A percentile compares a stretch with the other conserved stretches of the same genome.
Evolutionary conservation across 805 yeast species (phyloP).

Genomic region (Saccharomycopsis vini): DNA sequence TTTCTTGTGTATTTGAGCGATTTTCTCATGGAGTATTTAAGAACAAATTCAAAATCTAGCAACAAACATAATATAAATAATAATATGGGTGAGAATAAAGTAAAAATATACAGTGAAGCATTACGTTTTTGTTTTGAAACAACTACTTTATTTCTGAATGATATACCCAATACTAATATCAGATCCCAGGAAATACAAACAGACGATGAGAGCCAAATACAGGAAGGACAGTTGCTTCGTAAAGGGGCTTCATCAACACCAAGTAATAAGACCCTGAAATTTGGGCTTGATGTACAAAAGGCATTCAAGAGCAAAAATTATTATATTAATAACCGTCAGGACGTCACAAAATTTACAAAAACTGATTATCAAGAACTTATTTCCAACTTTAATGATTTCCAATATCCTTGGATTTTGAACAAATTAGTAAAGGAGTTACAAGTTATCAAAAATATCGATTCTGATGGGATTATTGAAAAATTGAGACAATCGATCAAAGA

Average conservation of each 20-base stretch:
- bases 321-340: slow-evolving; percentile 22
- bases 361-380: slow-evolving; percentile 60
- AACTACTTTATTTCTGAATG: slow-evolving; percentile 8
- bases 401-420: slow-evolving; percentile 71
- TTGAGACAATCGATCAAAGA: slow-evolving; percentile 61
- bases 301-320: slow-evolving; percentile 3
- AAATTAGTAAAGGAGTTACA: slow-evolving; percentile 58
- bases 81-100: neutral
- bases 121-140: slow-evolving; percentile 17
- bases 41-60: slow-evolving; percentile 76
- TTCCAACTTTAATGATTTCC: slow-evolving; percentile 75
- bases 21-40: slow-evolving; percentile 62
- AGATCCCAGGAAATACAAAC: slow-evolving; percentile 1
- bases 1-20: slow-evolving; percentile 75
- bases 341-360: slow-evolving; percentile 25
- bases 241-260: neutral
- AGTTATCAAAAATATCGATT: slow-evolving; percentile 6
- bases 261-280: neutral
- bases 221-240: slow-evolving; percentile 16
- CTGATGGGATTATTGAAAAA: slow-evolving; percentile 39
- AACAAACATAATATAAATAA: slow-evolving; percentile 70
- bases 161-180: slow-evolving; percentile 1
- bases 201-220: slow-evolving; percentile 13
- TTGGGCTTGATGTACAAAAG: too few relatives aligned
- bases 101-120: slow-evolving; percentile 6